Percentiles rank a stretch among this genome's conserved stretches.
phyloP scores from a whole-genome alignment of 164 flowering plant genomes.

The Stephania japonica region DNA sequence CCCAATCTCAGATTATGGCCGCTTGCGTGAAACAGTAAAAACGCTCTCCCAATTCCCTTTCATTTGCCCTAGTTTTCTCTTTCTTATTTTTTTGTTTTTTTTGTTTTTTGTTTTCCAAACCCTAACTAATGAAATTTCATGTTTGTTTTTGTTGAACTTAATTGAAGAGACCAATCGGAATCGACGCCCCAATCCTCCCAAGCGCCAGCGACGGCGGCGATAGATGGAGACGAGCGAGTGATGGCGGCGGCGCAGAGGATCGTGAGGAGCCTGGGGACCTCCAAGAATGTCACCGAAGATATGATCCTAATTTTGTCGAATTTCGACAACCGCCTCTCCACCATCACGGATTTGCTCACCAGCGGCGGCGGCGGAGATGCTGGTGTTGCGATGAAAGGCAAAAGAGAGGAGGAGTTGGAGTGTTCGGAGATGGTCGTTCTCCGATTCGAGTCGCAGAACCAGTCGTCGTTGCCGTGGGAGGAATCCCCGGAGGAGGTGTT shows the following conservation, averaged over 20 bases:
- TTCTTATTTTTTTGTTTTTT: too few relatives aligned
- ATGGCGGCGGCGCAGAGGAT: slow-evolving; percentile 64
- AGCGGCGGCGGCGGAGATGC: not conserved
- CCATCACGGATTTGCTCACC: slow-evolving; percentile 30
- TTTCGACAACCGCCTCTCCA: slow-evolving; percentile 53
- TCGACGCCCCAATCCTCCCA: not conserved
- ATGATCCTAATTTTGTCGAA: slow-evolving; percentile 59
- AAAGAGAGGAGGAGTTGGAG: slow-evolving; percentile 22
- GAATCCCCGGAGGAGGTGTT: slow-evolving; percentile 31
- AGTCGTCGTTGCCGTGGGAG: slow-evolving; percentile 27
- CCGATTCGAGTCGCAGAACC: slow-evolving; percentile 24
- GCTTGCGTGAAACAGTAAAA: not conserved
- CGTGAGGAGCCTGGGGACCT: slow-evolving; percentile 40
- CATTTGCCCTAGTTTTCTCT: not conserved
- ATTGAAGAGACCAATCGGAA: not conserved
- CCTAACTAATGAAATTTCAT: not conserved
- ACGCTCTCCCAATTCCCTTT: not conserved
- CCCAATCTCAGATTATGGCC: not conserved
- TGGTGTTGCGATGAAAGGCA: not conserved
- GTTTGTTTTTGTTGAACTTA: not conserved
- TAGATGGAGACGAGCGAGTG: slow-evolving; percentile 56
- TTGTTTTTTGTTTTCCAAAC: not conserved
- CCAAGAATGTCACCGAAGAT: slow-evolving; percentile 47
- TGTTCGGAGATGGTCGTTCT: slow-evolving; percentile 36
- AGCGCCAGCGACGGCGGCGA: slow-evolving; percentile 7